phyloP scores from a whole-genome alignment of 75 land plant genomes.

The Chamaecyparis obtusa region DNA sequence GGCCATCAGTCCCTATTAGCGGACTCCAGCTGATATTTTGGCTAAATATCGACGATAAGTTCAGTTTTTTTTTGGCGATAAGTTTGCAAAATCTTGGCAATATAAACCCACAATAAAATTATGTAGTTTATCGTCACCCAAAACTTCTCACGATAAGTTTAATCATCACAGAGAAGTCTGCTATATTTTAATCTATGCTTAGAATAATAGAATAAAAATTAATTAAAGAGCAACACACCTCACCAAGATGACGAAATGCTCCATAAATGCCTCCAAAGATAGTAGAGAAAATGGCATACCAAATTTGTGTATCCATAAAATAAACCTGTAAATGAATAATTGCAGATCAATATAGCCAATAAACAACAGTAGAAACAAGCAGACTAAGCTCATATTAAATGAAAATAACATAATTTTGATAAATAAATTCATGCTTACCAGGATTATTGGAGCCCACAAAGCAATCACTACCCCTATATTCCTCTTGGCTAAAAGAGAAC shows the following conservation, averaged over 20 bases:
- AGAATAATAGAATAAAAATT: background rate
- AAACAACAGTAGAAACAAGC: background rate
- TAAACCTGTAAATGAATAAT: slow-evolving; percentile 60
- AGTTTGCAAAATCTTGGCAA: too few species aligned
- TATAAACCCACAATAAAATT: too few species aligned
- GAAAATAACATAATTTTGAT: background rate
- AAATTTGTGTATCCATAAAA: slow-evolving; percentile 98
- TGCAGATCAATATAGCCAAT: slow-evolving; percentile 1
- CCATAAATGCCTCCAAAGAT: slow-evolving; percentile 91
- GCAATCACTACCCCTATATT: slow-evolving; percentile 85
- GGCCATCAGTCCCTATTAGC: too few species aligned
- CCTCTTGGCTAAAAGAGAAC: slow-evolving; percentile 48
- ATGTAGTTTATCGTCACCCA: too few species aligned
- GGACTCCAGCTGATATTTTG: too few species aligned
- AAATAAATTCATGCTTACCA: slow-evolving; percentile 45
- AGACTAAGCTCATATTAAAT: background rate
- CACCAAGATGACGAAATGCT: slow-evolving; percentile 90
- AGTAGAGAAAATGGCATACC: slow-evolving; percentile 91
- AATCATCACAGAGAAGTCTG: too few species aligned
- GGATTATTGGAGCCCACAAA: slow-evolving; percentile 86
- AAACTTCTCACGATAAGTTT: too few species aligned
- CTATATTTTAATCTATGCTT: too few species aligned
- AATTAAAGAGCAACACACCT: slow-evolving; percentile 40
- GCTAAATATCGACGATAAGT: too few species aligned
- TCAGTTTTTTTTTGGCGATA: too few species aligned